These are phyloP conservation scores for Komagataella pseudopastoris DNA, from an alignment of 805 yeast species.

Conservation along the genomic window DNA sequence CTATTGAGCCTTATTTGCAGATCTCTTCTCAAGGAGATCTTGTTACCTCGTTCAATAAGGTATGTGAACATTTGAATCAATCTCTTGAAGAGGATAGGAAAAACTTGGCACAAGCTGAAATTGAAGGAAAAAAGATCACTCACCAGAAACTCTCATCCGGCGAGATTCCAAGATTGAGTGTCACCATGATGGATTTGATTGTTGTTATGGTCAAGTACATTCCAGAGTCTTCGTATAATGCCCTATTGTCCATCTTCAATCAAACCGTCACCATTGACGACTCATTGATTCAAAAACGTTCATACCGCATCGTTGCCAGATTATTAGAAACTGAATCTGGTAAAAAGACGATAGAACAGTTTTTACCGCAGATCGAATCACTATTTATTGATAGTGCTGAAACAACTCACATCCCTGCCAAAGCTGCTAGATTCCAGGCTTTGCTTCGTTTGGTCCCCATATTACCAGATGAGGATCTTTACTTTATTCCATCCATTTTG, in stretches of 20 bases:
- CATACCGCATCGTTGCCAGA: conserved; percentile 66
- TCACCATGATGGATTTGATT: conserved; percentile 84
- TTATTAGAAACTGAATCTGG: conserved; percentile 63
- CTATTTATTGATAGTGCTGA: conserved; percentile 46
- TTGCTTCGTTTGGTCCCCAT: conserved; percentile 44
- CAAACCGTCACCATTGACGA: conserved; percentile 46
- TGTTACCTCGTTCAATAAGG: conserved; percentile 68
- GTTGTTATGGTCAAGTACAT: conserved; percentile 81
- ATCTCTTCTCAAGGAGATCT: conserved; percentile 58
- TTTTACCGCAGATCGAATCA: conserved; percentile 43
- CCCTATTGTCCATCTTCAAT: conserved; percentile 68
- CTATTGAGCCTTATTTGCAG: conserved; percentile 69
- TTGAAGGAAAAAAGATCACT: conserved; percentile 15
- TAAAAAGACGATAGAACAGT: conserved; percentile 32
- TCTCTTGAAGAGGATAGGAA: conserved; percentile 40
- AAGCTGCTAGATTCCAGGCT: conserved; percentile 67
- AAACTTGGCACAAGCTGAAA: conserved; percentile 15
- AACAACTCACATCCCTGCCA: conserved; percentile 55
- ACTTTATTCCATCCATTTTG: conserved; percentile 67
- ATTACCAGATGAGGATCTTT: conserved; percentile 51
- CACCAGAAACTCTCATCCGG: conserved; percentile 19
- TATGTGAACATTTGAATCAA: conserved; percentile 63
- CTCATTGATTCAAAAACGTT: conserved; percentile 73
- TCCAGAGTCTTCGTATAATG: conserved; percentile 55
- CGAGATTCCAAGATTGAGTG: conserved; percentile 40